Evolutionary conservation across 345 rosid genomes (phyloP), one percentile per base, ranked within the genome.

Genomic region (Eucalyptus victrix): DNA sequence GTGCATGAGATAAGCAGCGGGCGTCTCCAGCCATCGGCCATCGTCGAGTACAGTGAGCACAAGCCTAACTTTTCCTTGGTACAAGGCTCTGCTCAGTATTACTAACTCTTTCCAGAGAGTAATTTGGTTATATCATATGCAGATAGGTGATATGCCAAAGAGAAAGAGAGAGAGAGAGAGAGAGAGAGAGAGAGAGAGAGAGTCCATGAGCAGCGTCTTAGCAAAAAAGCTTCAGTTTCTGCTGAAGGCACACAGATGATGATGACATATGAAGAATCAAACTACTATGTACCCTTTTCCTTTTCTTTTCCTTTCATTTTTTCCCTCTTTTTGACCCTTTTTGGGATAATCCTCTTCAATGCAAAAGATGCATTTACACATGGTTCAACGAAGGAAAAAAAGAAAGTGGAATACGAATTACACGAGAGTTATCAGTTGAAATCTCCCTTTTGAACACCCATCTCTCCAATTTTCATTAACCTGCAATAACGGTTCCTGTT

Each of bases 11-110:
- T 98, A 89, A 92, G 96, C 90, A 92, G 45, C 2, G 97, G 98
- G 47, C 93, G 85, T 80, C 99, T 98, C 91, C 95, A 94, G 40
- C 99, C 99, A 56, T 93, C 99, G 69, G 98, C 99, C 88, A 93
- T 97, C 34, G 98, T 97, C 47, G 95, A 95, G 69, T 94, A 97
- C 87, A 93, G 93, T 9, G 98, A 97, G 91, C 94, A 94, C 90
- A 97, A 94, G 92, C 94, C 95, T 60, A 91, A 89, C 28, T 91
- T 90, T 87, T 89, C 94, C 54, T 53, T 90, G 62, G 89, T 89
- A 56, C 93, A 94, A 88, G 91, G 91, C 88, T 88, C 91, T 50
- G 92, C 90, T 47, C 87, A 88, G 88, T 92, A 87, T 76, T 91
- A 34, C 87, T 89, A 92, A 90, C 90, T 45, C 89, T 40, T 76